Percentiles rank a stretch among this genome's conserved stretches.
These are phyloP conservation scores for Porogramme epimiltina DNA, from an alignment of 1,284 basidiomycete genomes.

Conservation along the genomic window DNA sequence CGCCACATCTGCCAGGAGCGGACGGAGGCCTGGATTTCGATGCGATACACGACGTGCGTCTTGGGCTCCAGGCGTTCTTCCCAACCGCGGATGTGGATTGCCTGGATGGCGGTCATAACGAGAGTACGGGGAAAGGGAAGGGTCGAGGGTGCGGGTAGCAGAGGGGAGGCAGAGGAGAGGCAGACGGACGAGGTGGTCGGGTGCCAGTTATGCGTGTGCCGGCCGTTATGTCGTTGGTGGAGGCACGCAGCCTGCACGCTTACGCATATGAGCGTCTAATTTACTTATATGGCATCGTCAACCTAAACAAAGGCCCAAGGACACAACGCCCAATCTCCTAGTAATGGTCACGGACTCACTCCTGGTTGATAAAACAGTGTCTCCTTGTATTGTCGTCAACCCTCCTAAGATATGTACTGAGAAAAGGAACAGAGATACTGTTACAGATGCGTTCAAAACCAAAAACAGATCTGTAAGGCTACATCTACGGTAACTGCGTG, in stretches of 20 bases:
- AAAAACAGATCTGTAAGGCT: constrained; percentile 26
- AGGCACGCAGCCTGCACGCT: neutral
- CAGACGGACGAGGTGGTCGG: neutral
- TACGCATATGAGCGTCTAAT: neutral
- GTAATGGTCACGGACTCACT: no score
- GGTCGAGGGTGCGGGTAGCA: neutral
- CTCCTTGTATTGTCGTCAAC: neutral
- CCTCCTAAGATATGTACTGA: constrained; percentile 1
- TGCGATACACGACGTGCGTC: constrained; percentile 79
- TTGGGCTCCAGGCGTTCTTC: constrained; percentile 70
- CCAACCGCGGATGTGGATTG: constrained; percentile 65
- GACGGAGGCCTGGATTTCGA: constrained; percentile 80
- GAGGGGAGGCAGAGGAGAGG: neutral
- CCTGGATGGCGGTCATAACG: constrained; percentile 73
- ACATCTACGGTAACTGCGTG: constrained; percentile 22
- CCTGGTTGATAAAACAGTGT: no score
- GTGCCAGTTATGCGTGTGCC: neutral
- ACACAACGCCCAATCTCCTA: no score
- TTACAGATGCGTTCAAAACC: constrained; percentile 24
- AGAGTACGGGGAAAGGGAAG: neutral
- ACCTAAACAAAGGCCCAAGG: no score
- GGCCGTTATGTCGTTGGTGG: neutral
- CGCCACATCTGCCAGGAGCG: constrained; percentile 92
- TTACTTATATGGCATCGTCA: no score
- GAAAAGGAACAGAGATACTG: constrained; percentile 17